Evolutionary conservation across 2,329 filamentous ascomycete species (phyloP), one percentile per base, ranked within the genome.

Genomic region (Pseudogymnoascus sp.): DNA sequence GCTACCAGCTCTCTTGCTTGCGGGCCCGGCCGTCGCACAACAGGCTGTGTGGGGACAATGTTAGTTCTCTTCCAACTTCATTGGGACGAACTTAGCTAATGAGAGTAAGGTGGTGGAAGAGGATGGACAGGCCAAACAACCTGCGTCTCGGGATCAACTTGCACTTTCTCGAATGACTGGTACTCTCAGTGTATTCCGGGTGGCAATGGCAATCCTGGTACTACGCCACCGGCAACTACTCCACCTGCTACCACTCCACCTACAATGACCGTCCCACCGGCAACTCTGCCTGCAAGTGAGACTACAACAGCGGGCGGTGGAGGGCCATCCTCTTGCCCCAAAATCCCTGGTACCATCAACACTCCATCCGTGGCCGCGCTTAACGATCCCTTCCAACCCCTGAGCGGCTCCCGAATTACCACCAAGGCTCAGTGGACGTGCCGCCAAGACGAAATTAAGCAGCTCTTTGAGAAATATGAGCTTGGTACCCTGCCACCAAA

Each of bases 391-490:
- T 81, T 81, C 70, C 75, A 73, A 26, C 74, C 73, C 55, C 65
- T 72, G 7, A 71, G 71, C 60, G 78, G 78, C 52, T 68, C 64
- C 19, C 74, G 73, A 63, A 73, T 81, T 56, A 72, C 73, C 5
- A 77, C 73, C 61, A 74, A 76, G 68, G 74, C 68, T 23, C 72
- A 78, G 62, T 81, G 75, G 68, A 70, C 72, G 59, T 81, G 79
- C 69, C 77, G 79, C 56, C 71, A 72, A 63, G 67, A 73, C 41
- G 77, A 81, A 69, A 79, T 80, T 67, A 73, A 67, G 66, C 73
- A 75, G 63, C 70, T 75, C 52, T 67, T 81, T 65, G 74, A 79
- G 68, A 75, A 76, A 66, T 80, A 77, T 67, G 78, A 81, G 69
- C 73, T 80, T 15, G 79, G 78, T 58, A 73, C 71, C 61, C 76